Conservation (phyloP, 768 basidiomycete genomes). For the Hypsizygus marmoreus region DNA sequence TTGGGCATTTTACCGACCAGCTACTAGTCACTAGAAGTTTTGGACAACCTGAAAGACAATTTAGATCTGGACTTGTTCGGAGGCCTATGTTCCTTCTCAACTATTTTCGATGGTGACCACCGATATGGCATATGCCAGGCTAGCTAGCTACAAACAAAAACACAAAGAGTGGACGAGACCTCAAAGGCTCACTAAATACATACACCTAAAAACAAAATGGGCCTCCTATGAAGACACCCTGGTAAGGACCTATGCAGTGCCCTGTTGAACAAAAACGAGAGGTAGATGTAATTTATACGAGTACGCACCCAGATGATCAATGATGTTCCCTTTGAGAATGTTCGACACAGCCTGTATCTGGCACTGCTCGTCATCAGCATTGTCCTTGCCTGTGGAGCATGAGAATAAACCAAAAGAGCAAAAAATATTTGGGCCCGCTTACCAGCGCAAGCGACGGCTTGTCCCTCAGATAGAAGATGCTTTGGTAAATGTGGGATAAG, state of each 20-base stretch:
- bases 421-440: neutral
- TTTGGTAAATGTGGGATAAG: constrained; percentile 3
- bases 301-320: constrained; percentile 45
- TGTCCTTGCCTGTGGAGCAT: constrained; percentile 41
- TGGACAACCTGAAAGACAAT: no score
- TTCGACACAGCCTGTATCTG: constrained; percentile 47
- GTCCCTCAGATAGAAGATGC: constrained; percentile 17
- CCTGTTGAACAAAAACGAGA: neutral
- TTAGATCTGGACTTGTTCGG: no score
- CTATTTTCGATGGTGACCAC: no score
- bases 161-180: constrained; percentile 5
- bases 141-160: neutral
- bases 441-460: constrained; percentile 40
- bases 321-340: constrained; percentile 39
- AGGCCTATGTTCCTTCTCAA: no score
- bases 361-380: constrained; percentile 44
- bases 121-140: no score
- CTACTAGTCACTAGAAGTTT: no score
- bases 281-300: neutral
- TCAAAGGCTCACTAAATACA: neutral
- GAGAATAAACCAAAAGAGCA: neutral
- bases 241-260: constrained; percentile 14
- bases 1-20: no score
- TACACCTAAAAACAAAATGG: constrained; percentile 23
- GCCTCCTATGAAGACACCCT: constrained; percentile 47